Conservation (phyloP, 1,284 basidiomycete genomes). For the Melampsora americana region DNA sequence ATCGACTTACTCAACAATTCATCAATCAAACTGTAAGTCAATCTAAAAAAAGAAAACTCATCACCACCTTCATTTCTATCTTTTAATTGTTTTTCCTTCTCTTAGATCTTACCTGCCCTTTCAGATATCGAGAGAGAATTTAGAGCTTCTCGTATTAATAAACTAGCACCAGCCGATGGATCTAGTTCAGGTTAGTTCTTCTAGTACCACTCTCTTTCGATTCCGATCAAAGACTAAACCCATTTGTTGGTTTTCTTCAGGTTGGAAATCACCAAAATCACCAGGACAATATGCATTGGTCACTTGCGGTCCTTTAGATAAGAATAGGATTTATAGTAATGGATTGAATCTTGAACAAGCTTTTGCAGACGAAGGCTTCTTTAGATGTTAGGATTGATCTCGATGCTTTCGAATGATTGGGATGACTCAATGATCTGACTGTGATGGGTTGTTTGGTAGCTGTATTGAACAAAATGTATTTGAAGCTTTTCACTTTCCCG, state of each 20-base stretch:
- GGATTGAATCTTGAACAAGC: conserved; percentile 40
- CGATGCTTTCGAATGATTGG: not conserved
- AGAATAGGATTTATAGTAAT: conserved; percentile 45
- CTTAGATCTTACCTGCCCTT: conserved; percentile 20
- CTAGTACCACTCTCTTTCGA: not conserved
- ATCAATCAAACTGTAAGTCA: conserved; percentile 24
- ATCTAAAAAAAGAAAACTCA: not conserved
- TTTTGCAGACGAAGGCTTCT: conserved; percentile 36
- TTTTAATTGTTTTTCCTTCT: not conserved
- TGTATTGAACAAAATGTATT: conserved; percentile 40
- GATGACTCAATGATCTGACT: not conserved
- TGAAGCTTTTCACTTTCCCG: conserved; percentile 49
- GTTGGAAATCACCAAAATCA: conserved; percentile 28
- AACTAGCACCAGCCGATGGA: not conserved
- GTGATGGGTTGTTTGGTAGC: not conserved
- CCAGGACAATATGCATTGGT: conserved; percentile 46
- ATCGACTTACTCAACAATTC: conserved; percentile 46
- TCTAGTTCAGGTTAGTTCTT: conserved; percentile 3
- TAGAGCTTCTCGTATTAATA: conserved; percentile 27
- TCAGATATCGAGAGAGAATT: conserved; percentile 39
- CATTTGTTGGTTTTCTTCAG: not conserved
- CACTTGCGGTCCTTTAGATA: conserved; percentile 40
- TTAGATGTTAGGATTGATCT: conserved; percentile 17
- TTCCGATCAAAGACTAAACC: not conserved
- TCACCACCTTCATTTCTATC: not conserved